Evolutionary conservation across 208 protist species (phyloP).

Genomic region (Trypanosoma scelopori): DNA sequence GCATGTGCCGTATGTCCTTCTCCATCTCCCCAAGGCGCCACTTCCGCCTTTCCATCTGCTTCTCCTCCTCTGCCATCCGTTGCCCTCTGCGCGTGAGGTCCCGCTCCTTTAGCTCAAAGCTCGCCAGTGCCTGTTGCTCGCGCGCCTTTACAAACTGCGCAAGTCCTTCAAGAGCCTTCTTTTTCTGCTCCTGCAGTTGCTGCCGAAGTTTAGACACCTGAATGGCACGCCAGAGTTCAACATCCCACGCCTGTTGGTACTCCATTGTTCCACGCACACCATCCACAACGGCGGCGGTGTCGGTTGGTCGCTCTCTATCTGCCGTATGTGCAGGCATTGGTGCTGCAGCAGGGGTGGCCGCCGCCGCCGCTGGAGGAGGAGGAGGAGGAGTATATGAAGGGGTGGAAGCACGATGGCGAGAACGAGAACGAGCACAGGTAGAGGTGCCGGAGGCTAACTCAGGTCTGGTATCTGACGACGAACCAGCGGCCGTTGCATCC

Average conservation of each 20-base stretch:
- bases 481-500: background rate
- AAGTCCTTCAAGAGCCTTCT: conserved; percentile 40
- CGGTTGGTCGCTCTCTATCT: background rate
- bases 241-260: conserved; percentile 84
- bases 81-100: conserved; percentile 37
- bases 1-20: conserved; percentile 47
- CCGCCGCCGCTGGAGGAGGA: background rate
- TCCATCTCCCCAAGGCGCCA: conserved; percentile 52
- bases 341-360: background rate
- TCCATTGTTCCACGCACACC: conserved; percentile 75
- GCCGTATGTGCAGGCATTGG: background rate
- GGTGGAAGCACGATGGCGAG: background rate
- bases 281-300: conserved; percentile 8
- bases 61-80: conserved; percentile 34
- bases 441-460: background rate
- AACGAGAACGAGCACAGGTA: background rate
- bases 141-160: conserved; percentile 30
- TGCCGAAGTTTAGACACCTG: conserved; percentile 67
- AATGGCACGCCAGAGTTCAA: conserved; percentile 87
- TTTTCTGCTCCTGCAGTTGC: conserved; percentile 52
- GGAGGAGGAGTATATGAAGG: background rate
- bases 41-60: conserved; percentile 38
- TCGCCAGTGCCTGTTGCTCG: conserved; percentile 38
- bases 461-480: background rate
- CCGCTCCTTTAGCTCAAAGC: conserved; percentile 30